Base-by-base conservation (phyloP, 2,329 filamentous ascomycete genomes). In the Aspergillus sp. region DNA sequence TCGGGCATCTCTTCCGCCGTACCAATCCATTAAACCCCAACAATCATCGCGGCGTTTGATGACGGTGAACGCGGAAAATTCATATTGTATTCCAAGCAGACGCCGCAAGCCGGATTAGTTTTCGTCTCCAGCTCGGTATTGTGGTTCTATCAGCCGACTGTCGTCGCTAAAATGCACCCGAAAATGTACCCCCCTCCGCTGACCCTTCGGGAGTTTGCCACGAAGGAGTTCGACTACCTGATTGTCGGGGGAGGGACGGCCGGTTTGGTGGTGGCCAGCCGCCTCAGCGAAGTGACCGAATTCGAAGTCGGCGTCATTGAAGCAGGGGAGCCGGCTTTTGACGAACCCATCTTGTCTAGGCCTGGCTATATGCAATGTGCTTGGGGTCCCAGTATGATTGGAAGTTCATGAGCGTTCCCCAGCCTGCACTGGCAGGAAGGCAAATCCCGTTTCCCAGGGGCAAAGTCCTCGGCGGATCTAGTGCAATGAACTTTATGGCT, bases 211-310 rank as follows among this genome's bases (percentile, higher is more conserved):
- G 6, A 2, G 32, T 26, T 26, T 13, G 25, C 25, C 11, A 11
- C 10, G 8, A n/a, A 26, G 11, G 25, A n/a, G 8, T 32, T 45
- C 32, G 29, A 41, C 19, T 35, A 44, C 33, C 34, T 72, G 22
- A 47, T 74, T 36, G 49, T 72, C 24, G 70, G 71, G 17, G 71
- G 71, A 20, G 71, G 70, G 6, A 72, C 67, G 1, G 66, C 67
- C 2, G 71, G 70, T 2, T 52, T 73, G 7, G 60, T 56, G 2
- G 52, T 73, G 71, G 4, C 37, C 6, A 30, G 30, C 4, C 39
- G 41, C 8, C 36, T 42, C 4, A 63, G 65, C 1, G 64, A 70
- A 36, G 48, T 66, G 32, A 39, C 60, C 26, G 33, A 52, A 20
- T 36, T 66, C 36, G 49, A 50, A 3, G 57, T 74, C n/a, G 60